These are phyloP conservation scores for Stemphylium lycopersici DNA, from an alignment of 2,329 filamentous ascomycete genomes.

Conservation along the genomic window DNA sequence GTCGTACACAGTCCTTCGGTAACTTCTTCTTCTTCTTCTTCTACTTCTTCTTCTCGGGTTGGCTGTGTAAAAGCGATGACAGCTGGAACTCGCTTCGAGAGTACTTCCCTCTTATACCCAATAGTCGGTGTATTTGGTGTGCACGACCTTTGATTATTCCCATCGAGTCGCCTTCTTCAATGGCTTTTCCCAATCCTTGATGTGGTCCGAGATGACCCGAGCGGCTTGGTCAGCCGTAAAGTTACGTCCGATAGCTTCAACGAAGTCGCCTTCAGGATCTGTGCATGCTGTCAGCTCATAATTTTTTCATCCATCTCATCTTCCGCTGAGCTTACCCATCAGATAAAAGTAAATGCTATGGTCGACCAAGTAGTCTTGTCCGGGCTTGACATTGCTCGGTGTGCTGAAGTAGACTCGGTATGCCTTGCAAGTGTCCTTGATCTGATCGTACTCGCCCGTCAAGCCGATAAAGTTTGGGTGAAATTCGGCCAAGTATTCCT, in stretches of 20 bases:
- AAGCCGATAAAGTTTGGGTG: constrained; percentile 84
- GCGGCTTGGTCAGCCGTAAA: constrained; percentile 88
- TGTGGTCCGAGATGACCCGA: constrained; percentile 82
- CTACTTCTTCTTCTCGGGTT: background rate
- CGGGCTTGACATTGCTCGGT: constrained; percentile 82
- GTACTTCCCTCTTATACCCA: background rate
- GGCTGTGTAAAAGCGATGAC: too few species aligned
- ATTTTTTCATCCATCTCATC: rapidly evolving
- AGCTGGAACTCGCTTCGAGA: background rate
- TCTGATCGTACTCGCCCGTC: constrained; percentile 91
- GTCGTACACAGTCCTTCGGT: constrained; percentile 3
- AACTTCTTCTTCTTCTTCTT: too few species aligned
- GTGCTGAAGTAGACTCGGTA: constrained; percentile 98
- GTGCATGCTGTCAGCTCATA: constrained; percentile 27
- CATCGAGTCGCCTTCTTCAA: constrained; percentile 55
- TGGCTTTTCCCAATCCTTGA: constrained; percentile 74
- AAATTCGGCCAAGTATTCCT: constrained; percentile 88
- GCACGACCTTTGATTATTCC: constrained; percentile 17
- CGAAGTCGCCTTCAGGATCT: constrained; percentile 97
- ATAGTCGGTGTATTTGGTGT: background rate
- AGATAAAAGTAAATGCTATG: constrained; percentile 99
- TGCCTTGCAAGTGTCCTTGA: constrained; percentile 92
- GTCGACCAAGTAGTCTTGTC: constrained; percentile 96
- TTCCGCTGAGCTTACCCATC: constrained; percentile 69
- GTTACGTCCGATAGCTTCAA: constrained; percentile 93